phyloP scores from a whole-genome alignment of 345 rosid genomes.

The Mercurialis annua region DNA sequence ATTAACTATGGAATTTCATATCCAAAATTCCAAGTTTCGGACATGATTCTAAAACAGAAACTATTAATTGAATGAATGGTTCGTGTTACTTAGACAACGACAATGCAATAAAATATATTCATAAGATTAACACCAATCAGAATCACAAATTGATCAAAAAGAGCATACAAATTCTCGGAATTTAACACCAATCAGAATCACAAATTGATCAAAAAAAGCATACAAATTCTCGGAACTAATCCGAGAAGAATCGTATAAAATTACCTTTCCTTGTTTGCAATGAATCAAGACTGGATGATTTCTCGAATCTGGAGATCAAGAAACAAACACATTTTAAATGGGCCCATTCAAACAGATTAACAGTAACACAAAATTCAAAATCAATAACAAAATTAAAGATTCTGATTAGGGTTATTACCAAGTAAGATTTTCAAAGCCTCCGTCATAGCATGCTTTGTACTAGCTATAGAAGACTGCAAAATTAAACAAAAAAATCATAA shows the following conservation, averaged over 20 bases:
- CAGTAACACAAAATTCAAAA: not conserved
- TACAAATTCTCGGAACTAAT: not conserved
- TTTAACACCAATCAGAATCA: too few species aligned
- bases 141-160: too few species aligned
- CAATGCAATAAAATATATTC: too few species aligned
- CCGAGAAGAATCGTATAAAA: not conserved
- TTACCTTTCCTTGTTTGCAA: slow-evolving; percentile 93
- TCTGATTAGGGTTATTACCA: slow-evolving; percentile 43
- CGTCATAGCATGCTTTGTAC: slow-evolving; percentile 53
- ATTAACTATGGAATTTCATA: too few species aligned
- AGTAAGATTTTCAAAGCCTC: slow-evolving; percentile 66
- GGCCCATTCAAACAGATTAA: not conserved
- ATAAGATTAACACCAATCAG: too few species aligned
- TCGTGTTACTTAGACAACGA: not conserved
- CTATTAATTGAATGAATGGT: not conserved
- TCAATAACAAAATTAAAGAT: not conserved
- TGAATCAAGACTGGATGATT: slow-evolving; percentile 87
- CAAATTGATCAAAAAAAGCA: not conserved
- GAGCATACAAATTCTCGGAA: not conserved
- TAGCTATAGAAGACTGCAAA: slow-evolving; percentile 49
- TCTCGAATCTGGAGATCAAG: slow-evolving; percentile 57
- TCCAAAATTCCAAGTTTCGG: too few species aligned
- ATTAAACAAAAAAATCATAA: not conserved
- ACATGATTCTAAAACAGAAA: too few species aligned
- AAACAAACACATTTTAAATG: not conserved